Evolutionary conservation across 441 rosid genomes (phyloP).

Genomic region (Raphanus hybrid): DNA sequence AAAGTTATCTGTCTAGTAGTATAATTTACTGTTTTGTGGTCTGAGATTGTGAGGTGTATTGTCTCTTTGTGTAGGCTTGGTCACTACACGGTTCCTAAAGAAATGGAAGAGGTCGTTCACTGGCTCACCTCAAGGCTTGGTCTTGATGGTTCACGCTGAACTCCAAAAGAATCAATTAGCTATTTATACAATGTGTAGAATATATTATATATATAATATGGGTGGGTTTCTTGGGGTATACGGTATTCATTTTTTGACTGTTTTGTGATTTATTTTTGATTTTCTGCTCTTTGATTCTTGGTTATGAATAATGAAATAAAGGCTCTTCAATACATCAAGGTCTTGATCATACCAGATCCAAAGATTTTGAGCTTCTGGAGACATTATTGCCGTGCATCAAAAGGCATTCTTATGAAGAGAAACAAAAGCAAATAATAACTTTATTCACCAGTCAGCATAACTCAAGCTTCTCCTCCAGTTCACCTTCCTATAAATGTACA

Average conservation of each 20-base stretch:
- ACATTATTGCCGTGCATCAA: constrained; percentile 28
- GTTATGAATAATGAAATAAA: constrained; percentile 27
- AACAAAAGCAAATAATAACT: constrained; percentile 5
- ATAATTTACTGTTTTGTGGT: not conserved
- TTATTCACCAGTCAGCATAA: constrained; percentile 6
- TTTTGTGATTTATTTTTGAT: constrained; percentile 17
- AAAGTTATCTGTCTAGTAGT: not conserved
- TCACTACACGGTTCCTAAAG: constrained; percentile 68
- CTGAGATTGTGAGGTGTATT: constrained; percentile 10
- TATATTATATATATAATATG: not conserved
- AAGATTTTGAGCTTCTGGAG: not conserved
- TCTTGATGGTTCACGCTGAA: constrained; percentile 50
- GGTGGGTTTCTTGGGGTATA: constrained; percentile 37
- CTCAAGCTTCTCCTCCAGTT: constrained; percentile 70
- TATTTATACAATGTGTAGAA: constrained; percentile 20
- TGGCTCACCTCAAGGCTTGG: constrained; percentile 59
- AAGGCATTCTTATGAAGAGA: not conserved
- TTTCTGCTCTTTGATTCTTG: constrained; percentile 28
- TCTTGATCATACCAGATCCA: constrained; percentile 12
- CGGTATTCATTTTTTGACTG: not conserved
- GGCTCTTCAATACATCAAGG: not conserved
- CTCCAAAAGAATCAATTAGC: constrained; percentile 1
- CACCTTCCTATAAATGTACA: constrained; percentile 58
- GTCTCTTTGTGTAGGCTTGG: constrained; percentile 54
- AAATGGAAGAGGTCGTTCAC: constrained; percentile 58